A percentile compares a stretch with the other conserved stretches of the same genome.
Evolutionary conservation across 306 rosid species (phyloP).

Genomic region (Lathyrus oleraceus): DNA sequence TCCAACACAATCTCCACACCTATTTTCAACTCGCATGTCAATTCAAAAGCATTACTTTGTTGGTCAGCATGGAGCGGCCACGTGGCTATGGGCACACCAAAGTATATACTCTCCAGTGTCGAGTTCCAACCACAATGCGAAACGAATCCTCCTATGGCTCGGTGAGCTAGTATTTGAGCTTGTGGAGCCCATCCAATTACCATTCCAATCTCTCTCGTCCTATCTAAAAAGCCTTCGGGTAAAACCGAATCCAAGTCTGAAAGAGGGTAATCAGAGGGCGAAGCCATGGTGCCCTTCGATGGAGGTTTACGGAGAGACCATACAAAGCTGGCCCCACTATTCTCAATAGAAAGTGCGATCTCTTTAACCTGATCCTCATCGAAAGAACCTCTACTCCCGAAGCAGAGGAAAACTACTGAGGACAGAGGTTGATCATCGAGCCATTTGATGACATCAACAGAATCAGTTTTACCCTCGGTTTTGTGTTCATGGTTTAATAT

Average conservation of each 20-base stretch:
- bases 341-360: constrained; percentile 34
- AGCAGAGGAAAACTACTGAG: constrained; percentile 31
- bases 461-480: neutral
- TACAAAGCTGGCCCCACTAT: constrained; percentile 28
- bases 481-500: constrained; percentile 26
- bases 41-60: constrained; percentile 5
- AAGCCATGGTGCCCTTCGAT: neutral
- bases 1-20: neutral
- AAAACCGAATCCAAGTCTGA: neutral
- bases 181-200: neutral
- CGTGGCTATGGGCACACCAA: neutral
- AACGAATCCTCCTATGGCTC: neutral
- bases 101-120: neutral
- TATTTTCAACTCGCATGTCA: neutral
- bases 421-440: neutral
- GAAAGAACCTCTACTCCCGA: constrained; percentile 36
- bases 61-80: neutral
- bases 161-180: neutral
- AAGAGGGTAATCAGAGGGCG: neutral
- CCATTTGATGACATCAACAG: neutral
- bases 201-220: neutral
- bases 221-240: neutral
- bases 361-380: constrained; percentile 26
- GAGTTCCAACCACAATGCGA: constrained; percentile 4
- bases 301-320: constrained; percentile 46